phyloP scores from a whole-genome alignment of 345 rosid species.

The Microthlaspi erraticum region DNA sequence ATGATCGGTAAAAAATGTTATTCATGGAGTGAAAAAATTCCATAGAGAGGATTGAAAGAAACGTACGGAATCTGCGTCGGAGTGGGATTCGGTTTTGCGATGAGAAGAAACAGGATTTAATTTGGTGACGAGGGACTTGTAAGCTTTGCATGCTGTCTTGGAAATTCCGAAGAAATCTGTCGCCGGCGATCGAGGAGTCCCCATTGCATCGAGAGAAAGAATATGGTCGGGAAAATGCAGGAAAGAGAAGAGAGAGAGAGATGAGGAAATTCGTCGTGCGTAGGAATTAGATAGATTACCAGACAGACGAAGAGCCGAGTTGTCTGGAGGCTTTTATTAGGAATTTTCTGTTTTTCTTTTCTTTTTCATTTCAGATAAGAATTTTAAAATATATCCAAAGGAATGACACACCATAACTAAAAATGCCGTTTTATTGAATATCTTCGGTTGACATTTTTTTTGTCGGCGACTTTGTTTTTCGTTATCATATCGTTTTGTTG shows the following conservation, averaged over 20 bases:
- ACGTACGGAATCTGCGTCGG: slow-evolving; percentile 45
- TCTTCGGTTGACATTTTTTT: background rate
- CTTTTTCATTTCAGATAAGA: background rate
- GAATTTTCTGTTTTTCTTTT: slow-evolving; percentile 16
- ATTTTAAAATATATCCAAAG: background rate
- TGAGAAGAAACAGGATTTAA: slow-evolving; percentile 50
- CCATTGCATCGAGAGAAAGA: slow-evolving; percentile 47
- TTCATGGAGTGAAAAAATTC: background rate
- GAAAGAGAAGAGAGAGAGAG: slow-evolving; percentile 29
- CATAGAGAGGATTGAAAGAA: background rate
- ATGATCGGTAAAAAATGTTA: background rate
- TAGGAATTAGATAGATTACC: slow-evolving; percentile 29
- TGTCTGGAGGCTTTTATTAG: slow-evolving; percentile 46
- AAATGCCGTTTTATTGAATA: too few species aligned
- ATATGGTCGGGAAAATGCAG: slow-evolving; percentile 6
- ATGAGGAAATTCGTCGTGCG: slow-evolving; percentile 26
- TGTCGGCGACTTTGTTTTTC: too few species aligned
- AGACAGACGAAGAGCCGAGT: slow-evolving; percentile 40
- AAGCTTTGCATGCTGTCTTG: slow-evolving; percentile 57
- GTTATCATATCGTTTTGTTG: too few species aligned
- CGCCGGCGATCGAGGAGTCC: slow-evolving; percentile 46
- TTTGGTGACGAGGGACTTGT: slow-evolving; percentile 63
- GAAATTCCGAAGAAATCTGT: slow-evolving; percentile 53
- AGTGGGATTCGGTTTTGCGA: slow-evolving; percentile 46
- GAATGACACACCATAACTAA: background rate